These are phyloP conservation scores for Prototheca wickerhamii DNA, from an alignment of 163 green algal species.

Conservation along the genomic window DNA sequence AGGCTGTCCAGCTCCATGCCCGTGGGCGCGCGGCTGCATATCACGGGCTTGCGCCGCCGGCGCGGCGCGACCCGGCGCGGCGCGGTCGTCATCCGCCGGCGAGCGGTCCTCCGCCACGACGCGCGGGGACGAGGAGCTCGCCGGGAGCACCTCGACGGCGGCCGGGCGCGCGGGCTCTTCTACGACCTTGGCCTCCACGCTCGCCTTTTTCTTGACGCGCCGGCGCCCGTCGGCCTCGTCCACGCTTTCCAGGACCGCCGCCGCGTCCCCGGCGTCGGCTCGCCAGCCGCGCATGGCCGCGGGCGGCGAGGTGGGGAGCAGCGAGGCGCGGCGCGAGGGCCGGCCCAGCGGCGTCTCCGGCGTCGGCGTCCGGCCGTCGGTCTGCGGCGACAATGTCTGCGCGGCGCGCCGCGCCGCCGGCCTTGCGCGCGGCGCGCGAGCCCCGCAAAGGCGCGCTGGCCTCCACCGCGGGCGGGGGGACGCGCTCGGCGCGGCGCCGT, in stretches of 20 bases:
- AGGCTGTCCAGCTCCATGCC: constrained; percentile 1
- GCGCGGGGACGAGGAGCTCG: too few relatives aligned
- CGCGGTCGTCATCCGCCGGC: neutral
- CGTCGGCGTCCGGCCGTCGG: neutral
- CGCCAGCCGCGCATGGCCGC: neutral
- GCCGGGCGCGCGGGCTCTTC: too few relatives aligned
- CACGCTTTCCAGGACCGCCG: neutral
- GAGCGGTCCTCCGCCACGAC: too few relatives aligned
- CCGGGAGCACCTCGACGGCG: too few relatives aligned
- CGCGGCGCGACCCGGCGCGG: neutral
- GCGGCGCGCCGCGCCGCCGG: too few relatives aligned
- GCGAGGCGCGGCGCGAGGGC: neutral
- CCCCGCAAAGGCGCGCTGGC: neutral
- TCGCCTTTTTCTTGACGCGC: too few relatives aligned
- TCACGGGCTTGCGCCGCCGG: constrained; percentile 9
- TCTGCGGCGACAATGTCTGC: neutral
- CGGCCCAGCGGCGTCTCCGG: neutral
- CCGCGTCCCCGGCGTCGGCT: neutral
- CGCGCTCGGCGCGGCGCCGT: neutral
- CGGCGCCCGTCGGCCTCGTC: too few relatives aligned
- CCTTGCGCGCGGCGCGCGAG: too few relatives aligned
- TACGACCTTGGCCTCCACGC: too few relatives aligned
- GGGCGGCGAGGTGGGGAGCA: neutral
- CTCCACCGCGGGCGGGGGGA: neutral
- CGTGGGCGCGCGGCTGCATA: neutral